A percentile compares a stretch with the other conserved stretches of the same genome.
phyloP scores from a whole-genome alignment of 2,329 filamentous ascomycete genomes.

The Xylaria sp. region DNA sequence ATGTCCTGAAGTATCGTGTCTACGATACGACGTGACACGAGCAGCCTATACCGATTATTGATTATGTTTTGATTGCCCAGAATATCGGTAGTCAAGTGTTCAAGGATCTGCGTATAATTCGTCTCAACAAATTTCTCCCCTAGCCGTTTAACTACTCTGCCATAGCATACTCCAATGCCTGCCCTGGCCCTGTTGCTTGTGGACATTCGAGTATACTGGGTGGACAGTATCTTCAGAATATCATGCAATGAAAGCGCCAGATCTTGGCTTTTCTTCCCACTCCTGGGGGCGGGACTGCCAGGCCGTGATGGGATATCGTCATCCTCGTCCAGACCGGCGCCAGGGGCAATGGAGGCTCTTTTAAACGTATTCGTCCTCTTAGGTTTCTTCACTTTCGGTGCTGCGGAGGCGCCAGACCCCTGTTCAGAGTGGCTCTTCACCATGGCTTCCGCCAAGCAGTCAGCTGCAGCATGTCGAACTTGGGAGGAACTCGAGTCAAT shows the following conservation, averaged over 20 bases:
- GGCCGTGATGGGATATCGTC: slow-evolving; percentile 71
- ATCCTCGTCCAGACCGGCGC: slow-evolving; percentile 77
- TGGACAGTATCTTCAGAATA: slow-evolving; percentile 80
- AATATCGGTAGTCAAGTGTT: slow-evolving; percentile 82
- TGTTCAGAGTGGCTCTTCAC: slow-evolving; percentile 81
- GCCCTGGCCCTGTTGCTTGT: slow-evolving; percentile 85
- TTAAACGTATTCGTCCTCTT: slow-evolving; percentile 66
- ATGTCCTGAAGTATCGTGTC: slow-evolving; percentile 86
- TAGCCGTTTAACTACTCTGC: slow-evolving; percentile 79
- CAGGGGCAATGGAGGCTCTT: slow-evolving; percentile 68
- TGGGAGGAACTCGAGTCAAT: slow-evolving; percentile 81
- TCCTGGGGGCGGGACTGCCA: slow-evolving; percentile 74
- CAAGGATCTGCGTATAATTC: slow-evolving; percentile 83
- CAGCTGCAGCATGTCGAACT: slow-evolving; percentile 86
- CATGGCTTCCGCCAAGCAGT: slow-evolving; percentile 84
- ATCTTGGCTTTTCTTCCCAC: slow-evolving; percentile 75
- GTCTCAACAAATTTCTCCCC: slow-evolving; percentile 85
- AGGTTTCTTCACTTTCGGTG: slow-evolving; percentile 71
- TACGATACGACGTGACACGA: slow-evolving; percentile 86
- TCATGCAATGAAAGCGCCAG: slow-evolving; percentile 81
- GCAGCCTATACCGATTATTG: slow-evolving; percentile 86
- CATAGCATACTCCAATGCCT: slow-evolving; percentile 88
- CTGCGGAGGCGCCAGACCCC: slow-evolving; percentile 56
- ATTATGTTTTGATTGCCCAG: slow-evolving; percentile 79
- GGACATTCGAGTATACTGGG: slow-evolving; percentile 80